Conservation (phyloP, 2,329 filamentous ascomycete genomes). For the Ceratocystis alfenasii region DNA sequence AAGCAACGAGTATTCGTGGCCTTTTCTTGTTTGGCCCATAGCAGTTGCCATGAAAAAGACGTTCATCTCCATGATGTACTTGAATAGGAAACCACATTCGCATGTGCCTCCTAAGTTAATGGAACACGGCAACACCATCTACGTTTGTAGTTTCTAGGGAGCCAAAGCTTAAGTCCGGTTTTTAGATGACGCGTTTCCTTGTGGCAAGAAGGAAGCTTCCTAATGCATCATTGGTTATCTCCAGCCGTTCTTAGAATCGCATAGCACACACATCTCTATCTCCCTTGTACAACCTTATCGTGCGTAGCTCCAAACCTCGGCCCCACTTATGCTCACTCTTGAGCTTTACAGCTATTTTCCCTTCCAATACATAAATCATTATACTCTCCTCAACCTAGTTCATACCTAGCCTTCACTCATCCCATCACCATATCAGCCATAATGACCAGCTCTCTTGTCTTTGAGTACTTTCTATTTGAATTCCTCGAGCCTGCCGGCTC, state of each 20-base stretch:
- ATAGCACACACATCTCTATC: neutral
- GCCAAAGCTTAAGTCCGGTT: neutral
- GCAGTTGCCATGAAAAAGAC: neutral
- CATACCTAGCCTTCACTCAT: neutral
- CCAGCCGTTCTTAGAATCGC: too few relatives aligned
- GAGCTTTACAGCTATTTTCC: neutral
- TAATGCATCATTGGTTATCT: neutral
- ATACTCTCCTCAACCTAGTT: neutral
- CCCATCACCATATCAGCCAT: constrained; percentile 12
- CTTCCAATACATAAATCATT: neutral
- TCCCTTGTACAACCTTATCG: constrained; percentile 1
- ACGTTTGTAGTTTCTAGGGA: neutral
- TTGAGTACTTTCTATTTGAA: constrained; percentile 29
- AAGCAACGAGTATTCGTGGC: neutral
- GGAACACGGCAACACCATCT: neutral
- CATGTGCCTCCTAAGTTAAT: neutral
- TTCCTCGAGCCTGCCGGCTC: constrained; percentile 28
- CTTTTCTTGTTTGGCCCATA: neutral
- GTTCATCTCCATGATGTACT: neutral
- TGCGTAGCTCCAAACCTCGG: neutral
- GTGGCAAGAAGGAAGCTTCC: neutral
- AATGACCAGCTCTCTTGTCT: constrained; percentile 27
- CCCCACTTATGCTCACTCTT: constrained; percentile 13
- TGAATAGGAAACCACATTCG: neutral
- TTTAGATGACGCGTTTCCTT: neutral